Conservation (phyloP, 176 grass and related monocot genomes). For the Carex parvula region DNA sequence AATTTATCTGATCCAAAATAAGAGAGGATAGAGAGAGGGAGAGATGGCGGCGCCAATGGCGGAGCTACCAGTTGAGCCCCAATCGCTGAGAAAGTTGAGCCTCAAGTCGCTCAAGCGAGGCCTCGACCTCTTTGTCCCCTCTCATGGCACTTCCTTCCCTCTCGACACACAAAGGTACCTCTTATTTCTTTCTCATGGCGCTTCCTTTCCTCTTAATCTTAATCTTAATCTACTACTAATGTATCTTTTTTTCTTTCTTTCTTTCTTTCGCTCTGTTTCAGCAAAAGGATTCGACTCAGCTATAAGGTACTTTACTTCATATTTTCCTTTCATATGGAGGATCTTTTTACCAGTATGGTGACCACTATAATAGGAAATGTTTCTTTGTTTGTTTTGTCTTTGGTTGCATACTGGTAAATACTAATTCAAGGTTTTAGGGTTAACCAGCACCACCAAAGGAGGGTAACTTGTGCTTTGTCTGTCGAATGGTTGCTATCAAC, state of each 20-base stretch:
- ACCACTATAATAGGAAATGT: neutral
- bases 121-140: slow-evolving; percentile 71
- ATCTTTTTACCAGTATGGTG: neutral
- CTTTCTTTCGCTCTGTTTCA: slow-evolving; percentile 16
- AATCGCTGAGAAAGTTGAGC: slow-evolving; percentile 90
- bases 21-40: neutral
- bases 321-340: neutral
- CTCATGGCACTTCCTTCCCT: slow-evolving; percentile 38
- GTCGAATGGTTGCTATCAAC: neutral
- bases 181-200: neutral
- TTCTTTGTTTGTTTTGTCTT: neutral
- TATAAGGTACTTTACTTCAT: slow-evolving; percentile 49
- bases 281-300: slow-evolving; percentile 67
- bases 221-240: neutral
- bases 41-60: slow-evolving; percentile 25
- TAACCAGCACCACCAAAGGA: neutral
- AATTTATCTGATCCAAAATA: no score
- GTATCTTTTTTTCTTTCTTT: neutral
- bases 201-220: neutral
- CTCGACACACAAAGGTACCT: slow-evolving; percentile 55
- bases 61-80: slow-evolving; percentile 59
- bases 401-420: neutral
- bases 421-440: neutral
- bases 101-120: slow-evolving; percentile 71
- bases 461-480: neutral